A percentile compares a stretch with the other conserved stretches of the same genome.
These are phyloP conservation scores for Saturnispora galanensis DNA, from an alignment of 805 yeast genomes.

Conservation along the genomic window DNA sequence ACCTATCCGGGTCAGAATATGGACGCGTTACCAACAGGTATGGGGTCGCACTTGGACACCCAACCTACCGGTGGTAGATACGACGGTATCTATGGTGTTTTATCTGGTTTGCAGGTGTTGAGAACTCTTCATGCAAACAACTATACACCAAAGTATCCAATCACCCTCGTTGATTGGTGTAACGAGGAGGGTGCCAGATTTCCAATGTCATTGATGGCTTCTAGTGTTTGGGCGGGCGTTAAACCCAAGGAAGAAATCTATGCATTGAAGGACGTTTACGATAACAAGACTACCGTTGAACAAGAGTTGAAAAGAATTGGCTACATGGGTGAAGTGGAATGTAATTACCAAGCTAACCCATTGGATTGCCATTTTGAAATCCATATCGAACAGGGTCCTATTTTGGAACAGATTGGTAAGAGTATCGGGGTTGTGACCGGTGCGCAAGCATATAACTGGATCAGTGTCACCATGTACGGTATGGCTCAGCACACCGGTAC, in stretches of 20 bases:
- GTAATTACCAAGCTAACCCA: constrained; percentile 41
- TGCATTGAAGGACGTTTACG: constrained; percentile 43
- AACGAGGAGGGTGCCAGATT: constrained; percentile 76
- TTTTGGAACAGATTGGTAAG: constrained; percentile 45
- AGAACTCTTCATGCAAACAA: constrained; percentile 53
- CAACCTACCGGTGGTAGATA: constrained; percentile 75
- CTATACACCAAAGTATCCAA: constrained; percentile 53
- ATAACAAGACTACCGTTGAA: constrained; percentile 37
- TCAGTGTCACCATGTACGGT: constrained; percentile 45
- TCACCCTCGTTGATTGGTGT: constrained; percentile 60
- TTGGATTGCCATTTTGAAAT: constrained; percentile 63
- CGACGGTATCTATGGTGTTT: constrained; percentile 64
- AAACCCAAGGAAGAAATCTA: constrained; percentile 40
- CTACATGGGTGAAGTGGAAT: constrained; percentile 43
- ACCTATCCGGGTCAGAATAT: constrained; percentile 45
- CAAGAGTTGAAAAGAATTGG: constrained; percentile 54
- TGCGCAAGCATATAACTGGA: constrained; percentile 61
- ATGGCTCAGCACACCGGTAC: constrained; percentile 68
- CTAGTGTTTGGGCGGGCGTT: constrained; percentile 57
- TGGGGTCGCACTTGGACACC: constrained; percentile 68
- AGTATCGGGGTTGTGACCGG: constrained; percentile 58
- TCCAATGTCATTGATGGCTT: constrained; percentile 58
- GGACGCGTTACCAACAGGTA: constrained; percentile 45
- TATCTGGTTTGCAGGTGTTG: constrained; percentile 56
- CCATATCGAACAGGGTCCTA: constrained; percentile 73